Evolutionary conservation across 2,329 filamentous ascomycete genomes (phyloP).

Genomic region (Arthroderma uncinatum): DNA sequence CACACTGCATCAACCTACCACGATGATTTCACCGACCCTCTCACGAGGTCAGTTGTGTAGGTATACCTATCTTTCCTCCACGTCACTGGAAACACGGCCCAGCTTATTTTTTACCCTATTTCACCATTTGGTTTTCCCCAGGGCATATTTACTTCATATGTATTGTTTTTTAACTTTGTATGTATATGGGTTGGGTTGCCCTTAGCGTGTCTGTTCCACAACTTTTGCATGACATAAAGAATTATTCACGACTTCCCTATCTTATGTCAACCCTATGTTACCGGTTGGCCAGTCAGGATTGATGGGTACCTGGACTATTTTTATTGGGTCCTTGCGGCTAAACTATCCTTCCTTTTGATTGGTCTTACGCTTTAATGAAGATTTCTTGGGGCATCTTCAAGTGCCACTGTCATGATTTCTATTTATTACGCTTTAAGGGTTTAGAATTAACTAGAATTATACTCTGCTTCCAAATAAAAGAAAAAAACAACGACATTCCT

Average conservation of each 20-base stretch:
- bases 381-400: no score
- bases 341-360: not conserved
- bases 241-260: not conserved
- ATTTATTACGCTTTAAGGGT: no score
- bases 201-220: slow-evolving; percentile 1
- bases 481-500: no score
- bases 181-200: slow-evolving; percentile 5
- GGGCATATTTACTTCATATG: not conserved
- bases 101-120: not conserved
- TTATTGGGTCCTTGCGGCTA: not conserved
- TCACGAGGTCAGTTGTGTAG: no score
- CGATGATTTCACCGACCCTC: not conserved
- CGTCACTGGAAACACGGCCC: not conserved
- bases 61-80: not conserved
- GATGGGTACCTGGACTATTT: not conserved
- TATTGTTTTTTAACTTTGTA: slow-evolving; percentile 1
- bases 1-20: not conserved
- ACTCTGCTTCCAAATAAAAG: no score
- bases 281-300: not conserved
- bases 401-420: no score
- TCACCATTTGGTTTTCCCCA: not conserved
- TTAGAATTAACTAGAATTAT: no score
- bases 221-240: not conserved
- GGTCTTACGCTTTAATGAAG: no score
- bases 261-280: not conserved